Evolutionary conservation across 805 yeast genomes (phyloP).

Genomic region (Candida ipomoeae): DNA sequence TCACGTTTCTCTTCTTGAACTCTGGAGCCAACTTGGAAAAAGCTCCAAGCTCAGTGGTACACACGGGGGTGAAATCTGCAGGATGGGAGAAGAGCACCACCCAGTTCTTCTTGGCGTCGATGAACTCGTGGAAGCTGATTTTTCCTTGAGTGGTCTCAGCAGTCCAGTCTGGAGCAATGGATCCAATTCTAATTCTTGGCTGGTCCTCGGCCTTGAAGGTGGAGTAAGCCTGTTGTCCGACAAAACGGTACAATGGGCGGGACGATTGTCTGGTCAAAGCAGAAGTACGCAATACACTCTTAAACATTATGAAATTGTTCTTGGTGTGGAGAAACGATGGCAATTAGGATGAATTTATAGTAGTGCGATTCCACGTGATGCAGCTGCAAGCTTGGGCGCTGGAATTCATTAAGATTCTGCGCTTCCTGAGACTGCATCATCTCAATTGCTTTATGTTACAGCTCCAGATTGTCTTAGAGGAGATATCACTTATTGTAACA

Average conservation of each 20-base stretch:
- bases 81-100: constrained; percentile 70
- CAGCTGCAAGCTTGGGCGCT: background rate
- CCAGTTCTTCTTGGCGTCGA: constrained; percentile 53
- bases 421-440: too few species aligned
- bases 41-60: constrained; percentile 77
- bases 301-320: constrained; percentile 8
- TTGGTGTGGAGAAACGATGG: background rate
- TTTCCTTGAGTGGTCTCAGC: constrained; percentile 62
- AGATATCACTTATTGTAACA: too few species aligned
- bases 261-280: constrained; percentile 9
- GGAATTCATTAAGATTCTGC: background rate
- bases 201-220: constrained; percentile 34
- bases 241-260: constrained; percentile 10
- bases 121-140: constrained; percentile 58
- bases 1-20: constrained; percentile 59
- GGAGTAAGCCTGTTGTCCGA: constrained; percentile 15
- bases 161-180: constrained; percentile 65
- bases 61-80: constrained; percentile 75
- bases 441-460: too few species aligned
- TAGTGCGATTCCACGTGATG: constrained; percentile 1
- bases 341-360: background rate
- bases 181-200: constrained; percentile 50
- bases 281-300: constrained; percentile 13
- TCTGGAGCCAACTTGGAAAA: constrained; percentile 69
- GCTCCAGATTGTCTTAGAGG: background rate